Evolutionary conservation across 192 early-diverging fungal genomes (phyloP).

Genomic region (Backusella australiensis): DNA sequence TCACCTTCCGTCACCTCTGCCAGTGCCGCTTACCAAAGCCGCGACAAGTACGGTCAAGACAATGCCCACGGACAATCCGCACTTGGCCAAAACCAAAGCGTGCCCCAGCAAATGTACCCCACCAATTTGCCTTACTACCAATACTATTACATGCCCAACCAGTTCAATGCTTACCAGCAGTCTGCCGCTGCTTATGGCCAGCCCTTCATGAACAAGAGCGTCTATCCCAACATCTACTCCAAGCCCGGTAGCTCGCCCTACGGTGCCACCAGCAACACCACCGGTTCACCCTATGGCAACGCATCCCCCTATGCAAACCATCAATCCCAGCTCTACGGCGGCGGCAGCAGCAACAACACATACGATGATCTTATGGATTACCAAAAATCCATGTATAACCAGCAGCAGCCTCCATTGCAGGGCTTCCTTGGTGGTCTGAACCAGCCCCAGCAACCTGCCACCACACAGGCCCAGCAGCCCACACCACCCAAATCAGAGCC

Average conservation of each 20-base stretch:
- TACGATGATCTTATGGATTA: conserved; percentile 49
- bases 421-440: conserved; percentile 21
- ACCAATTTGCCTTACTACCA: conserved; percentile 71
- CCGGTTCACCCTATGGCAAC: conserved; percentile 35
- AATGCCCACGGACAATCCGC: conserved; percentile 37
- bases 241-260: conserved; percentile 33
- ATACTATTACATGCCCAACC: conserved; percentile 77
- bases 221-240: conserved; percentile 80
- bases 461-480: conserved; percentile 18
- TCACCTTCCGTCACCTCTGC: conserved; percentile 54
- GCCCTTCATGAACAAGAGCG: conserved; percentile 86
- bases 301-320: conserved; percentile 33
- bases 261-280: conserved; percentile 12
- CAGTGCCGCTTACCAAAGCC: conserved; percentile 43
- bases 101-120: conserved; percentile 55
- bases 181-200: conserved; percentile 67
- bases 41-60: conserved; percentile 47
- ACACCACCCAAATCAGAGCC: conserved; percentile 31
- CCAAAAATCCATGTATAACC: conserved; percentile 38
- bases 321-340: conserved; percentile 13
- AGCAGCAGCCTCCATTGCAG: conserved; percentile 16
- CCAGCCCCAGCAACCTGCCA: conserved; percentile 34
- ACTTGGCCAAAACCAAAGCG: conserved; percentile 22
- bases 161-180: conserved; percentile 82
- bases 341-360: not conserved